A percentile compares a stretch with the other conserved stretches of the same genome.
Evolutionary conservation across 305 asterid species (phyloP).

Genomic region (Fraxinus platypoda): DNA sequence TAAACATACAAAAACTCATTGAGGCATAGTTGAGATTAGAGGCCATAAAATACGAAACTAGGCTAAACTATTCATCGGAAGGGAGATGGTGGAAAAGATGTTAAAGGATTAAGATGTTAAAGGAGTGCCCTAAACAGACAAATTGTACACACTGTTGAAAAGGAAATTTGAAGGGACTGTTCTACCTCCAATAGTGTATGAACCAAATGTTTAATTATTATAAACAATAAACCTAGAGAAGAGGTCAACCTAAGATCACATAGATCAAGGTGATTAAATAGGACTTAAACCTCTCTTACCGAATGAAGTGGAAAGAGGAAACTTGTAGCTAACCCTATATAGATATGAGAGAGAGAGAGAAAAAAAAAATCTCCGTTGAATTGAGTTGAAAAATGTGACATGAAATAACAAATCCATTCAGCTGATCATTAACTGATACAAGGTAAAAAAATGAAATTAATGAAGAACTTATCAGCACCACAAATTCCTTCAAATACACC

Average conservation of each 20-base stretch:
- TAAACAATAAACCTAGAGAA: background rate
- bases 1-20: background rate
- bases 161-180: background rate
- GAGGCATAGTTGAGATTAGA: background rate
- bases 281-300: background rate
- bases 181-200: background rate
- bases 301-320: background rate
- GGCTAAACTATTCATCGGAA: background rate
- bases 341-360: background rate
- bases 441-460: background rate
- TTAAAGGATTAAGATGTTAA: background rate
- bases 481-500: background rate
- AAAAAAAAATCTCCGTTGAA: background rate
- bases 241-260: background rate
- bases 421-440: background rate
- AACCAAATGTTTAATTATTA: background rate
- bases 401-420: background rate
- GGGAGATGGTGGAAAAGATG: background rate
- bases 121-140: background rate
- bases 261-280: background rate
- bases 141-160: background rate
- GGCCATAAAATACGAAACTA: background rate
- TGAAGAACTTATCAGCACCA: background rate
- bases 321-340: background rate
- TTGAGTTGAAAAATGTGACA: background rate